phyloP scores from a whole-genome alignment of 2,329 filamentous ascomycete species.

The Aspergillus tubingensis region DNA sequence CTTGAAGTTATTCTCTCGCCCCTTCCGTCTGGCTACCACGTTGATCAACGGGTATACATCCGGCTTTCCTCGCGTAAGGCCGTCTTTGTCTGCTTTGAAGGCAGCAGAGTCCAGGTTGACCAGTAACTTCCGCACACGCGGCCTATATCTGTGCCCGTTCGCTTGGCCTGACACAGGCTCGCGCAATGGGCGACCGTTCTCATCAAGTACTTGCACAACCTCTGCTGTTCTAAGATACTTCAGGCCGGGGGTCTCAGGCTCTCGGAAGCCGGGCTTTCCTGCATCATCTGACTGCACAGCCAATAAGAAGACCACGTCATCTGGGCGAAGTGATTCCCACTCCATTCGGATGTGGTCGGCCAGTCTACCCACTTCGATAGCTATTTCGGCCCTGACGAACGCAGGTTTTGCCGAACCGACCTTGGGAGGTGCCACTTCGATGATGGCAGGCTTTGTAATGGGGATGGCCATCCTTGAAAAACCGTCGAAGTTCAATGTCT shows the following conservation, averaged over 20 bases:
- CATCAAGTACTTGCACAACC: constrained; percentile 81
- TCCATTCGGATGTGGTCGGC: constrained; percentile 74
- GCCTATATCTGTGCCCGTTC: constrained; percentile 63
- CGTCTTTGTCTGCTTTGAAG: constrained; percentile 75
- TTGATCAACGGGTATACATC: constrained; percentile 86
- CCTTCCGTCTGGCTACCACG: constrained; percentile 76
- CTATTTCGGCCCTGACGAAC: constrained; percentile 80
- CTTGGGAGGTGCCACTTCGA: constrained; percentile 79
- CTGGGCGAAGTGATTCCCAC: constrained; percentile 84
- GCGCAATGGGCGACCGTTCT: constrained; percentile 73
- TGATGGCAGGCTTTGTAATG: constrained; percentile 79
- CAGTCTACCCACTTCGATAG: constrained; percentile 79
- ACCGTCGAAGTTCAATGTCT: constrained; percentile 71
- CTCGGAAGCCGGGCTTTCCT: constrained; percentile 22
- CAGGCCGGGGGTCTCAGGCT: constrained; percentile 65
- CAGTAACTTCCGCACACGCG: constrained; percentile 68
- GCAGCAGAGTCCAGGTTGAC: constrained; percentile 77
- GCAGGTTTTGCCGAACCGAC: constrained; percentile 85
- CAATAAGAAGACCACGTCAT: constrained; percentile 87
- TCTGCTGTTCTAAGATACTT: constrained; percentile 77
- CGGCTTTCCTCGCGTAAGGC: constrained; percentile 64
- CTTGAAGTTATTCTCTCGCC: constrained; percentile 96
- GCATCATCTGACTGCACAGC: constrained; percentile 64
- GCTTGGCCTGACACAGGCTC: constrained; percentile 56
- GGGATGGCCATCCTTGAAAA: constrained; percentile 91